A percentile compares a stretch with the other conserved stretches of the same genome.
Evolutionary conservation across 176 grass and related monocot genomes (phyloP).

Genomic region (Oryza glumipatula): DNA sequence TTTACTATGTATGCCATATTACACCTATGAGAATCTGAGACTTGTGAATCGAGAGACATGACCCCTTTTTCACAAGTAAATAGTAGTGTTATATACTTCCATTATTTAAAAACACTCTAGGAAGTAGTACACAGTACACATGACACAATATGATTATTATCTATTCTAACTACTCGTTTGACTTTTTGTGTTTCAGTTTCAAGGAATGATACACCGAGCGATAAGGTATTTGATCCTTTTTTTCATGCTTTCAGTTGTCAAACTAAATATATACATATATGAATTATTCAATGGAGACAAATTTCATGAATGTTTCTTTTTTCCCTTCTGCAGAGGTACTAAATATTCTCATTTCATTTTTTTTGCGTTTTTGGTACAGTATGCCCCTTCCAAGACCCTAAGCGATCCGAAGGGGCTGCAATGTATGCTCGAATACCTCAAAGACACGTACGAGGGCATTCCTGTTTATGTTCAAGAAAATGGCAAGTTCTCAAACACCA

Average conservation of each 20-base stretch:
- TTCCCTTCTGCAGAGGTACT: neutral
- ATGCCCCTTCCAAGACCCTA: constrained; percentile 30
- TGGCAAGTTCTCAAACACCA: constrained; percentile 37
- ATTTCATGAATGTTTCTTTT: too few species aligned
- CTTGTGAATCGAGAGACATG: neutral
- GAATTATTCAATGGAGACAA: too few species aligned
- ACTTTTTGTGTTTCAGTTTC: constrained; percentile 52
- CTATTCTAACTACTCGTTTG: constrained; percentile 13
- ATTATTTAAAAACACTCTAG: neutral
- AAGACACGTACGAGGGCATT: constrained; percentile 57
- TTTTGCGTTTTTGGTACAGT: constrained; percentile 27
- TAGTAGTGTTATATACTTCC: too few species aligned
- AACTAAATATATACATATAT: too few species aligned
- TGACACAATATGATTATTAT: neutral
- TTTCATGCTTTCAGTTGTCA: neutral
- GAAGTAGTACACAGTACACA: neutral
- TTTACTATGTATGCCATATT: too few species aligned
- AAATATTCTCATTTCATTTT: neutral
- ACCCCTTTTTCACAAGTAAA: too few species aligned
- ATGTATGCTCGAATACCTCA: constrained; percentile 60
- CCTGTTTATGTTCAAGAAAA: constrained; percentile 91
- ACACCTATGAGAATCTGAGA: too few species aligned
- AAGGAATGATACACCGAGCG: constrained; percentile 39
- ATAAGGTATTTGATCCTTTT: constrained; percentile 40
- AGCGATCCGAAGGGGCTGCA: constrained; percentile 68